phyloP scores from a whole-genome alignment of 106 monocot genomes.

The Amphibolis antarctica region DNA sequence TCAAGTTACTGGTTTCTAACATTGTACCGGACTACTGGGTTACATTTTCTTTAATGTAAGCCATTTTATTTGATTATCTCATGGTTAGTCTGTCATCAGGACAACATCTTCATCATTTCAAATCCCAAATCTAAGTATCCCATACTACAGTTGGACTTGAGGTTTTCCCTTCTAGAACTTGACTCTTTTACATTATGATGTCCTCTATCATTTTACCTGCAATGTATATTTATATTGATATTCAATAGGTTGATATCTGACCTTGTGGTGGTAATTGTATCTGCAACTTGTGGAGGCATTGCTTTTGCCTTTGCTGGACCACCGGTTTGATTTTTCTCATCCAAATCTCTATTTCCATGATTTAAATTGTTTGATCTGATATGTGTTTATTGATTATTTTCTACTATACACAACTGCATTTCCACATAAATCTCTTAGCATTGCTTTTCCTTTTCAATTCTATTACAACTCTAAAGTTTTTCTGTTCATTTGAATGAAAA shows the following conservation, averaged over 20 bases:
- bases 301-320: constrained; percentile 94
- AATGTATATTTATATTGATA: not conserved
- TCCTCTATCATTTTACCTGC: not conserved
- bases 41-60: too few relatives aligned
- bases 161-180: constrained; percentile 26
- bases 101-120: constrained; percentile 93
- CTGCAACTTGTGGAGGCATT: constrained; percentile 41
- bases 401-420: too few relatives aligned
- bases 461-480: not conserved
- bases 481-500: not conserved
- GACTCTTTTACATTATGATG: not conserved
- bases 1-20: too few relatives aligned
- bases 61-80: not conserved
- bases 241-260: constrained; percentile 83
- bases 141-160: constrained; percentile 72
- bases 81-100: constrained; percentile 23
- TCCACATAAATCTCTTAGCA: too few relatives aligned
- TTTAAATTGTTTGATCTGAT: not conserved
- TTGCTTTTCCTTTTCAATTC: not conserved
- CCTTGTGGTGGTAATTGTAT: constrained; percentile 47
- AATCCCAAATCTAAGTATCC: constrained; percentile 96
- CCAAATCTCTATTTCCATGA: not conserved
- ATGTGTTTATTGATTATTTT: too few relatives aligned
- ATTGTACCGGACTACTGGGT: too few relatives aligned
- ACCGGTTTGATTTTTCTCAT: constrained; percentile 35